A percentile compares a stretch with the other conserved stretches of the same genome.
These are phyloP conservation scores for Asterionellopsis glacialis DNA, from an alignment of 108 stramenopile genomes.

Conservation along the genomic window DNA sequence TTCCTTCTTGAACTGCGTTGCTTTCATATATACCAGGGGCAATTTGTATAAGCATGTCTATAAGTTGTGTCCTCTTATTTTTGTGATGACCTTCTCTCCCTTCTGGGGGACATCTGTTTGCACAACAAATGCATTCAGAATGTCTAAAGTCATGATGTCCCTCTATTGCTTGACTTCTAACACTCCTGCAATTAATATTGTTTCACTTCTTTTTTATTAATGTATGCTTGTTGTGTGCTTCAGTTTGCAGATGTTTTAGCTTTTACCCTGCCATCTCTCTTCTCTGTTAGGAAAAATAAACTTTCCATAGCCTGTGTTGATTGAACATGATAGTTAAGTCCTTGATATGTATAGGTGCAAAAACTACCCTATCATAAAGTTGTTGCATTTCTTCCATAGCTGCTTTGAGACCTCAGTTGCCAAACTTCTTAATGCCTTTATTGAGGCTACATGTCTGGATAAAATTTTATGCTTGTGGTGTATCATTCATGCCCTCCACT, in stretches of 20 bases:
- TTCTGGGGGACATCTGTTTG: constrained; percentile 18
- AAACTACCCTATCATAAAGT: constrained; percentile 24
- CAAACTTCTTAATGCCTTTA: constrained; percentile 34
- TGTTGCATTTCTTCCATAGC: constrained; percentile 27
- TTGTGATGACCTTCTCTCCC: not conserved
- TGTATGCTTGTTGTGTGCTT: not conserved
- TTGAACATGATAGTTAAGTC: constrained; percentile 13
- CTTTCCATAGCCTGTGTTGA: constrained; percentile 9
- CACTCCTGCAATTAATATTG: constrained; percentile 2
- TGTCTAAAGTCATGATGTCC: constrained; percentile 20
- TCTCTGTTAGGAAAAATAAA: constrained; percentile 30
- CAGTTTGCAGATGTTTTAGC: constrained; percentile 18
- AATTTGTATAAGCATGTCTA: not conserved
- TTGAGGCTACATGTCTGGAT: not conserved
- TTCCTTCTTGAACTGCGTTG: constrained; percentile 8
- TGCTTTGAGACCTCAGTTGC: constrained; percentile 14
- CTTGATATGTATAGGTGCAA: constrained; percentile 9
- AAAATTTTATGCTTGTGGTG: too few relatives aligned
- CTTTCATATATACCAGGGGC: not conserved
- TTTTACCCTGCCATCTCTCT: constrained; percentile 16
- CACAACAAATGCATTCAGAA: constrained; percentile 30
- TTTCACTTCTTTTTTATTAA: constrained; percentile 15
- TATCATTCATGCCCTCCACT: too few relatives aligned
- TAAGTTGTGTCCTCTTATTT: constrained; percentile 4
- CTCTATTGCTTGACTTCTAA: constrained; percentile 31